Base-by-base conservation (phyloP, 208 protist species). In the Porcisia hertigi region DNA sequence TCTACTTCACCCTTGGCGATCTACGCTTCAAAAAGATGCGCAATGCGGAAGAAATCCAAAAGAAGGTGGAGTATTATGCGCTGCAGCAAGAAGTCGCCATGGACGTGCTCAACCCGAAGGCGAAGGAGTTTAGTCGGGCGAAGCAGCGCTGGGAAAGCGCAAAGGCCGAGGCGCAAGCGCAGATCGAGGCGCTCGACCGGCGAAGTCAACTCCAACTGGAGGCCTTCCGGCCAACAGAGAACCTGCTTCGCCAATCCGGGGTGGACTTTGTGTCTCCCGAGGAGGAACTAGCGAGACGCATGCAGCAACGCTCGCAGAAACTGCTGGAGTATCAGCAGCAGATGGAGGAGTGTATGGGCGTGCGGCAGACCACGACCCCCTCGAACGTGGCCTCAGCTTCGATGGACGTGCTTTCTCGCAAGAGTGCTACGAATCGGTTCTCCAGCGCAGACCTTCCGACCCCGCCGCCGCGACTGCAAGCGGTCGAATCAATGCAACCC, bases 1-100 rank as follows among this genome's bases (percentile, higher is more conserved):
- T 97, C 3, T 97, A 97, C 83, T 86, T 97, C 59, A 97, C 93
- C 16, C 83, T 97, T 20, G 93, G 93, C 6, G 93, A 97, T 71
- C 80, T 94, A 63, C 86, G 91, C 58, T 97, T 92, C 79, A 97
- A 97, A 74, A 97, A 97, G 82, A 79, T 90, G 9, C 87, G 90
- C 39, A 90, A 94, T 71, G 74, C 89, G 36, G 89, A 92, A 62
- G 89, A 93, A 63, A 84, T 97, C 0, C 79, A 92, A 16, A 92
- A 94, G 75, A 94, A 94, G 67, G 88, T 97, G 60, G 86, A 92
- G 59, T 89, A 91, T 81, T 92, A 92, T 76, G 82, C 86, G 25
- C 83, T 94, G 16, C 91, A 97, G 74, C 93, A 97, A 81, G 91
- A 97, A 76, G 55, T 97, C 2, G 90, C 91, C 2, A 95, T 97